phyloP scores from a whole-genome alignment of 805 yeast species.

The Kodamaea kaohsiungensis region DNA sequence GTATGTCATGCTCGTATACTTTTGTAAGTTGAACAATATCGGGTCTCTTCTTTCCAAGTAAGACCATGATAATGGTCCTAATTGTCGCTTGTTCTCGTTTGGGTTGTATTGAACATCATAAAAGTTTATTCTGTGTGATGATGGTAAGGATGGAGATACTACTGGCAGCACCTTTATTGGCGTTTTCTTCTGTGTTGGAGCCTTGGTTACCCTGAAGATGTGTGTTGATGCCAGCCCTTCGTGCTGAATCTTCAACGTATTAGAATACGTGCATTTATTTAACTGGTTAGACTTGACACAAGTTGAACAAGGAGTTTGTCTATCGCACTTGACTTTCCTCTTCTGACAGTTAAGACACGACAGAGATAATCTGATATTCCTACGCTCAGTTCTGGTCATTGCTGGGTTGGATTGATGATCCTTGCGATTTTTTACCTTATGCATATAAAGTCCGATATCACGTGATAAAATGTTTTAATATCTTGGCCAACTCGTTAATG shows the following conservation, averaged over 20 bases:
- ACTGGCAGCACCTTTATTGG: not conserved
- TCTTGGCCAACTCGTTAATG: too few species aligned
- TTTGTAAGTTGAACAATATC: not conserved
- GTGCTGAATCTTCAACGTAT: not conserved
- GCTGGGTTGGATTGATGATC: not conserved
- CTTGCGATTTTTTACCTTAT: too few species aligned
- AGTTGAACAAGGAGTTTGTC: not conserved
- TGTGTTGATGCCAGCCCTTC: not conserved
- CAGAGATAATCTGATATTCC: not conserved
- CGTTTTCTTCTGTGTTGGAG: not conserved
- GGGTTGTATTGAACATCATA: not conserved
- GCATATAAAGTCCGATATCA: too few species aligned
- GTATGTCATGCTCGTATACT: not conserved
- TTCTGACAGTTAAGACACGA: not conserved
- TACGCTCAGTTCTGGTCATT: not conserved
- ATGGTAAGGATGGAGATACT: not conserved
- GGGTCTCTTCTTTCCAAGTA: not conserved
- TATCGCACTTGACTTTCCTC: not conserved
- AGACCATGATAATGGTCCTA: not conserved
- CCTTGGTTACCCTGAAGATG: not conserved
- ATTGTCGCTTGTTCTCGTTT: not conserved
- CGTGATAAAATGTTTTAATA: too few species aligned
- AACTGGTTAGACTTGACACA: not conserved
- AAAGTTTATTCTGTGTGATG: not conserved
- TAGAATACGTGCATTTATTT: not conserved